Conservation (phyloP, 2,329 filamentous ascomycete species). For the Scytalidium sp. region DNA sequence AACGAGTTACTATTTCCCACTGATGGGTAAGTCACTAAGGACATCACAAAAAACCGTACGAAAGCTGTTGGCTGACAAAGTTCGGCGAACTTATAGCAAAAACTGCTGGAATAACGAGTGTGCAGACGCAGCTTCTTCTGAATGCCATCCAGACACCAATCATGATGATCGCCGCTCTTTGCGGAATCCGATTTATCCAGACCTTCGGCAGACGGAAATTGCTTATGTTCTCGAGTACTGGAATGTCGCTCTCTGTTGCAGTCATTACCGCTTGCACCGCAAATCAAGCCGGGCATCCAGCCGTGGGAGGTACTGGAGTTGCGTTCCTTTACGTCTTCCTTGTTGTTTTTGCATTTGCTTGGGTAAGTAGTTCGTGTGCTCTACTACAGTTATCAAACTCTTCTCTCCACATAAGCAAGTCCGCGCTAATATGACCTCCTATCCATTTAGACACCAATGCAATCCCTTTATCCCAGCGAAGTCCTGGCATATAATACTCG, state of each 20-base stretch:
- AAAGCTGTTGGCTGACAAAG: not conserved
- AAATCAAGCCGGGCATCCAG: not conserved
- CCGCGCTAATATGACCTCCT: not conserved
- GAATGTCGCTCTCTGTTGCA: not conserved
- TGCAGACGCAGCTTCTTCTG: conserved; percentile 28
- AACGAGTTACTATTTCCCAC: not conserved
- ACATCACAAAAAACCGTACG: not conserved
- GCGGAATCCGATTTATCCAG: not conserved
- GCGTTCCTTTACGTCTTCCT: conserved; percentile 50
- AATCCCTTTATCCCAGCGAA: conserved; percentile 50
- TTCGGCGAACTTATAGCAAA: not conserved
- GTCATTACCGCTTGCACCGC: not conserved
- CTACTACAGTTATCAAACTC: not conserved
- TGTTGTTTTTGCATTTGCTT: conserved; percentile 45
- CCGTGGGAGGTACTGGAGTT: conserved; percentile 13
- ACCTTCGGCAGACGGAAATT: not conserved
- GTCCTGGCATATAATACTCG: conserved; percentile 51
- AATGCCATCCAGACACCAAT: conserved; percentile 29
- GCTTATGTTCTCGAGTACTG: not conserved
- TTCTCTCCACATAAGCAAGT: not conserved
- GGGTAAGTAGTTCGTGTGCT: conserved; percentile 16
- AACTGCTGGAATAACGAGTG: conserved; percentile 20
- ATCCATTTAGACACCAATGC: conserved; percentile 32
- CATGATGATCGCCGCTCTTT: conserved; percentile 32
- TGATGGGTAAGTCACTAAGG: not conserved